Conservation (phyloP, 805 yeast species). For the Candida sakaeoensis region DNA sequence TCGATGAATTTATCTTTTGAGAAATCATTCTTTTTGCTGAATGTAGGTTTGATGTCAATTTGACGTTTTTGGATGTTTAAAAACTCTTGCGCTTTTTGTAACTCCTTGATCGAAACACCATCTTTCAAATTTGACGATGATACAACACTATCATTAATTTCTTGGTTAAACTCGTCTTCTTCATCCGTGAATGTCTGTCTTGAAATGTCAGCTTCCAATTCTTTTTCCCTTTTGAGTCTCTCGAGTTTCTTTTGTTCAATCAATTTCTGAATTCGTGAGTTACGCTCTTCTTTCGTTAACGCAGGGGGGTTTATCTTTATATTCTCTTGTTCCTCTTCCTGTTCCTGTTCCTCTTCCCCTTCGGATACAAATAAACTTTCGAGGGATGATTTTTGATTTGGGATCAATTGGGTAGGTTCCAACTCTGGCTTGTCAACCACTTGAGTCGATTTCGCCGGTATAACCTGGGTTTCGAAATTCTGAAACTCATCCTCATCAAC, state of each 20-base stretch:
- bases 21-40: slow-evolving; percentile 21
- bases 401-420: slow-evolving; percentile 6
- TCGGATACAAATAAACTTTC: slow-evolving; percentile 8
- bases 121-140: slow-evolving; percentile 11
- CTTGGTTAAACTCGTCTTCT: slow-evolving; percentile 31
- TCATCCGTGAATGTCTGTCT: slow-evolving; percentile 36
- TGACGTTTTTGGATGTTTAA: slow-evolving; percentile 32
- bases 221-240: slow-evolving; percentile 15
- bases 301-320: background rate
- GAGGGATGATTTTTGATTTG: background rate
- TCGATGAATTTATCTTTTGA: slow-evolving; percentile 29
- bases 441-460: slow-evolving; percentile 3
- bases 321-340: background rate
- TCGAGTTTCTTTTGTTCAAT: slow-evolving; percentile 18
- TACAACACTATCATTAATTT: slow-evolving; percentile 19
- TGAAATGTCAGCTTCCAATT: slow-evolving; percentile 30
- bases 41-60: slow-evolving; percentile 27
- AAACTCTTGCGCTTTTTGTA: slow-evolving; percentile 29
- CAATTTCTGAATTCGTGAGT: slow-evolving; percentile 10
- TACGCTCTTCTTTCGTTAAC: slow-evolving; percentile 5
- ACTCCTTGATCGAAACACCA: slow-evolving; percentile 20
- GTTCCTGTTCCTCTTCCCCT: slow-evolving; percentile 3
- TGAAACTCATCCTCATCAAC: slow-evolving; percentile 15
- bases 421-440: slow-evolving; percentile 4
- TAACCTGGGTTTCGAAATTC: slow-evolving; percentile 4